Evolutionary conservation across 2,329 filamentous ascomycete genomes (phyloP).

Genomic region (Beauveria sp.): DNA sequence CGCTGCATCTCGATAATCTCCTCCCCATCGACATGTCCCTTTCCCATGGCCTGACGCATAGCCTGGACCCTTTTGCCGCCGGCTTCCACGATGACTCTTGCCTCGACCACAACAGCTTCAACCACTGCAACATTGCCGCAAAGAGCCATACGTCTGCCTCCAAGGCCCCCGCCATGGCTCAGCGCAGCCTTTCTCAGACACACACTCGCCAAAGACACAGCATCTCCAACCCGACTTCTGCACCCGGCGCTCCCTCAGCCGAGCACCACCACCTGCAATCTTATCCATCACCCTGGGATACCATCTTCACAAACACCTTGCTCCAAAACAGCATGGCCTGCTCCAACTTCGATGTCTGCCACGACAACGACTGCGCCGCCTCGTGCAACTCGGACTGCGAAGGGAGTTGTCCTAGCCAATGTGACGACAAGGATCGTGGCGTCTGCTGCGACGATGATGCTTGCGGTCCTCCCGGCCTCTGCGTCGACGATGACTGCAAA

Average conservation of each 20-base stretch:
- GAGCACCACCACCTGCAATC: constrained; percentile 1
- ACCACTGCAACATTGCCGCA: constrained; percentile 14
- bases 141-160: constrained; percentile 12
- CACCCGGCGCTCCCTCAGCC: neutral
- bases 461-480: constrained; percentile 28
- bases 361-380: constrained; percentile 20
- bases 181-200: constrained; percentile 12
- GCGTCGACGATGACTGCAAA: constrained; percentile 32
- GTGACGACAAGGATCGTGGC: constrained; percentile 23
- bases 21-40: constrained; percentile 19
- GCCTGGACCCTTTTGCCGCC: constrained; percentile 19
- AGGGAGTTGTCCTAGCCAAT: constrained; percentile 27
- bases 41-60: constrained; percentile 20
- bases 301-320: constrained; percentile 4
- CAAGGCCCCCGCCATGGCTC: constrained; percentile 8
- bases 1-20: constrained; percentile 20
- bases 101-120: constrained; percentile 18
- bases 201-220: constrained; percentile 11
- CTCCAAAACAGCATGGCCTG: constrained; percentile 7
- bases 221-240: constrained; percentile 8
- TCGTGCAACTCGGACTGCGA: constrained; percentile 30
- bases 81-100: constrained; percentile 27
- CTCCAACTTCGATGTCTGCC: constrained; percentile 4
- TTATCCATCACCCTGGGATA: constrained; percentile 10
- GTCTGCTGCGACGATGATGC: constrained; percentile 29